A percentile compares a stretch with the other conserved stretches of the same genome.
Evolutionary conservation across 495 filamentous ascomycete species (phyloP).

Genomic region (Lentithecium fluviatile): DNA sequence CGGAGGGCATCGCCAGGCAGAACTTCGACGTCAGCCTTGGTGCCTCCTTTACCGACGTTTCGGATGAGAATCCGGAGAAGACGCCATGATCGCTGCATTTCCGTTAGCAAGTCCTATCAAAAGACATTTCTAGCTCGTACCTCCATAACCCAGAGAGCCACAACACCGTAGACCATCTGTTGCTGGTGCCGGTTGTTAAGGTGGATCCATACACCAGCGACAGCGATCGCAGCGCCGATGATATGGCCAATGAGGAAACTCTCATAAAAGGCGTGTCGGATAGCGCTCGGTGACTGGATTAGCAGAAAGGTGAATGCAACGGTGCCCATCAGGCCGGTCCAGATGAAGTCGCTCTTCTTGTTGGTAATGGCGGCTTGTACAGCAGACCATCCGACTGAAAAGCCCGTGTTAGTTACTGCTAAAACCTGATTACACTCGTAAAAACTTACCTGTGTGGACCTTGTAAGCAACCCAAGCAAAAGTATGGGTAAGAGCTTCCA

Average conservation of each 20-base stretch:
- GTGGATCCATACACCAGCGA: conserved; percentile 72
- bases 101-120: not conserved
- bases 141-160: conserved; percentile 77
- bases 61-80: conserved; percentile 67
- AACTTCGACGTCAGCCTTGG: conserved; percentile 69
- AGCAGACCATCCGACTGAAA: conserved; percentile 59
- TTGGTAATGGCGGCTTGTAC: conserved; percentile 37
- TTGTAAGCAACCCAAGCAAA: conserved; percentile 67
- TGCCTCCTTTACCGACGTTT: conserved; percentile 64
- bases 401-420: conserved; percentile 26
- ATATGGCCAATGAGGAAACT: conserved; percentile 86
- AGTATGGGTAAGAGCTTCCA: conserved; percentile 76
- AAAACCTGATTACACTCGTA: not conserved
- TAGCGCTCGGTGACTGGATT: conserved; percentile 63
- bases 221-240: conserved; percentile 58
- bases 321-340: conserved; percentile 42
- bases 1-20: conserved; percentile 79
- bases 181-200: conserved; percentile 61
- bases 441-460: conserved; percentile 53
- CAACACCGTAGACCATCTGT: conserved; percentile 63
- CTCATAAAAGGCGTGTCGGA: conserved; percentile 95
- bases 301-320: conserved; percentile 59
- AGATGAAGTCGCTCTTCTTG: conserved; percentile 31
- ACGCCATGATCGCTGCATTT: conserved; percentile 56
- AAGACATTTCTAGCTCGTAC: conserved; percentile 30